Base-by-base conservation (phyloP, 164 flowering plant genomes). In the Euptelea pleiosperma region DNA sequence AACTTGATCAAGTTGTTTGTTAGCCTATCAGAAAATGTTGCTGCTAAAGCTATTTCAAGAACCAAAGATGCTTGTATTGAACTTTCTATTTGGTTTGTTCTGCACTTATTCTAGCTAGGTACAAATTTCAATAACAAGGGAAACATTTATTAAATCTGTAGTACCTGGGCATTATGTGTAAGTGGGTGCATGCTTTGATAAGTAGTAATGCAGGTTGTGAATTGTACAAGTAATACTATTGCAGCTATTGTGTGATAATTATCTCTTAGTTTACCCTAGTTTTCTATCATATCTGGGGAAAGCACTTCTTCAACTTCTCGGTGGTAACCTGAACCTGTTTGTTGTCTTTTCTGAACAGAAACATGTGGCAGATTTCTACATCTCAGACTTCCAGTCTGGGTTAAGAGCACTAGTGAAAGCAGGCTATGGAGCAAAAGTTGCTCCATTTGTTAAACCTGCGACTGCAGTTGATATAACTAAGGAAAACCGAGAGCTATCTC, bases 351-450 rank as follows among this genome's bases (percentile, higher is more conserved):
- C 22, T 75, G 30, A 64, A 68, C 97, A 93, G 98, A 87, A 73
- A 77, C 70, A 84, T 56, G 89, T 85, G 56, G 85, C 89, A 37
- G 97, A 94, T 69, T 94, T 94, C 55, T 94, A 94, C 73, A 74
- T 94, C 64, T 94, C 99, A 49, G 99, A 94, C 76, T 85, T 86
- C 68, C 95, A 88, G 52, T 74, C 99, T 34, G 97, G 99, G 19
- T 64, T 82, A 59, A 74, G 99, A 76, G 99, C 99, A 49, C 69
- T 88, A 10, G 97, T 94, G 16, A 94, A 94, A 74, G 92, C 92
- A 49, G 95, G 97, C 18, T 77, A 86, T 68, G 97, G 99, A 39
- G 84, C 95, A n/a, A 94, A 88, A 77, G 93, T 91, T 62, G 81
- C 87, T 55, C 80, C 97, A 40, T 86, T 88, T 72, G 99, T 94